Conservation (phyloP, 352 stramenopile species). For the Globisporangium nunn region DNA sequence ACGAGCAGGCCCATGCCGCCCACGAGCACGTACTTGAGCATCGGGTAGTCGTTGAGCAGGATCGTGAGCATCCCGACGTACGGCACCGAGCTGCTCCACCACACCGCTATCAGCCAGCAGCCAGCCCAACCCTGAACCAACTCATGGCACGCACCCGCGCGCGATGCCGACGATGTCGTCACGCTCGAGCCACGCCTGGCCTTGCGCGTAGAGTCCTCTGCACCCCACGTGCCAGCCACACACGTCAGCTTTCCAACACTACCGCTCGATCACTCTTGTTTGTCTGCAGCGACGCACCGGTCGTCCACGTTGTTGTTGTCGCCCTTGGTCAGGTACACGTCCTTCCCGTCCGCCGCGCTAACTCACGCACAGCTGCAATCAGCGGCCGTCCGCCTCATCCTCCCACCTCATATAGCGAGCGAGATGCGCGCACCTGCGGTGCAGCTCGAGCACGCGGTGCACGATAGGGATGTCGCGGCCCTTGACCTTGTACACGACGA, state of each 20-base stretch:
- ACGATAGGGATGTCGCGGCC: constrained; percentile 99
- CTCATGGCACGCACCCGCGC: constrained; percentile 52
- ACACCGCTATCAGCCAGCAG: not conserved
- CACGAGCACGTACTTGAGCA: constrained; percentile 90
- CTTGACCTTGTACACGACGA: constrained; percentile 96
- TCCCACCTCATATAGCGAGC: not conserved
- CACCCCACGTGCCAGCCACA: too few relatives aligned
- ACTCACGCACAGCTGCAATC: constrained; percentile 3
- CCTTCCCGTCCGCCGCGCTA: constrained; percentile 72
- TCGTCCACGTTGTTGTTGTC: constrained; percentile 99
- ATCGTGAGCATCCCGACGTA: constrained; percentile 99
- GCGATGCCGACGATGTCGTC: constrained; percentile 97
- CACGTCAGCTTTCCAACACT: not conserved
- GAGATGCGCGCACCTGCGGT: constrained; percentile 72
- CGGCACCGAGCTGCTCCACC: constrained; percentile 77
- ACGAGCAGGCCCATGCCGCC: constrained; percentile 75
- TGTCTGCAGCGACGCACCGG: constrained; percentile 36
- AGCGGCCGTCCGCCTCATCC: not conserved
- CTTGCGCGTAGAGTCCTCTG: constrained; percentile 94
- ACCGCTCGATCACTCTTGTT: not conserved
- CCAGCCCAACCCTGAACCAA: not conserved
- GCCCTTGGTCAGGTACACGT: constrained; percentile 98
- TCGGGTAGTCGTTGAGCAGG: constrained; percentile 98
- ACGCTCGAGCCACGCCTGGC: constrained; percentile 97
- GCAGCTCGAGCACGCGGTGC: constrained; percentile 97